These are phyloP conservation scores for Stephanodiscus minutulus DNA, from an alignment of 108 stramenopile species.

Conservation along the genomic window DNA sequence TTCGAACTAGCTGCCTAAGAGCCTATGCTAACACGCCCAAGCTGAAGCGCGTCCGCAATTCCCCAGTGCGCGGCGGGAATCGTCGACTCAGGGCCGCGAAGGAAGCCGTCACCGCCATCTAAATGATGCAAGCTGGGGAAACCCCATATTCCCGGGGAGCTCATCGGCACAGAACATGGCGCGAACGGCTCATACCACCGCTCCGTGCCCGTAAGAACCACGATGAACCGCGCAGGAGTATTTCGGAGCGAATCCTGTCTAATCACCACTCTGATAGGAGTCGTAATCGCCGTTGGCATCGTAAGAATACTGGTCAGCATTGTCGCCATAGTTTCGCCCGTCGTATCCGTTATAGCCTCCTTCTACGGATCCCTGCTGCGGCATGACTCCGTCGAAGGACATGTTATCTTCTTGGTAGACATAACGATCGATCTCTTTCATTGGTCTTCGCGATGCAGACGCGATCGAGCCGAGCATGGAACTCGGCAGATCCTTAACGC, in stretches of 20 bases:
- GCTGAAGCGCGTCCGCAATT: no score
- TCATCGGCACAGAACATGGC: no score
- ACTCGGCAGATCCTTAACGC: not conserved
- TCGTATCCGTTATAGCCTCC: not conserved
- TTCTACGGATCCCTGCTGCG: not conserved
- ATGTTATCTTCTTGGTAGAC: not conserved
- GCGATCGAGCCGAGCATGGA: conserved; percentile 4
- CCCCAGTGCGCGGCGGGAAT: no score
- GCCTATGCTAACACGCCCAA: no score
- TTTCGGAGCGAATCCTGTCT: not conserved
- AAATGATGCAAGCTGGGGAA: no score
- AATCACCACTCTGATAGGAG: not conserved
- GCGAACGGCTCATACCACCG: not conserved
- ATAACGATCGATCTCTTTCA: conserved; percentile 12
- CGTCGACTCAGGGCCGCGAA: no score
- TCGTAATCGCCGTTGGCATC: not conserved
- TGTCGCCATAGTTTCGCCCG: not conserved
- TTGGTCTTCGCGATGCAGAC: not conserved
- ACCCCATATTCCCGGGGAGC: no score
- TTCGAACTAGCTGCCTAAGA: no score
- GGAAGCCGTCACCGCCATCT: no score
- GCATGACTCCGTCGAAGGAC: not conserved
- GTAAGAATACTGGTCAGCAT: not conserved
- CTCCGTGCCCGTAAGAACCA: not conserved
- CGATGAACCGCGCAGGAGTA: not conserved